Conservation (phyloP, 768 basidiomycete species). For the Hygrophoropsis aurantiaca region DNA sequence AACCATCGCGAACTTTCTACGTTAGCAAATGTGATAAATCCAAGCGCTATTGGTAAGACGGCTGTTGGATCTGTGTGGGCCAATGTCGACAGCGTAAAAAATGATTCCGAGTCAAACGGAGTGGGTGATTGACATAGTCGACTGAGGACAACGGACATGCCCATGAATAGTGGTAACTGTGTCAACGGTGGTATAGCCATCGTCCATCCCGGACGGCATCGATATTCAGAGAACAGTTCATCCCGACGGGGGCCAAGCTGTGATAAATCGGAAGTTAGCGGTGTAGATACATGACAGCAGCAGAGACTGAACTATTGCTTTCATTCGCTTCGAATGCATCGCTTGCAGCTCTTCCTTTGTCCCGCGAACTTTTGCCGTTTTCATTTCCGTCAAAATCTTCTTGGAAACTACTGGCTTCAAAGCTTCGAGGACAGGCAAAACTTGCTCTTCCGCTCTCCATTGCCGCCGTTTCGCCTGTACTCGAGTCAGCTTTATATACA, state of each 20-base stretch:
- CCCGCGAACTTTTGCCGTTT: conserved; percentile 50
- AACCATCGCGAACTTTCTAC: conserved; percentile 80
- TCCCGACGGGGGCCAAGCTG: conserved; percentile 57
- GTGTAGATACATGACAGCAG: not conserved
- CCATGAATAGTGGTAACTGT: conserved; percentile 73
- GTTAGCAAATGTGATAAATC: conserved; percentile 74
- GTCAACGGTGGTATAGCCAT: conserved; percentile 60
- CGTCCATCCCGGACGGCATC: conserved; percentile 56
- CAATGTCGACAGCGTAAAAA: conserved; percentile 70
- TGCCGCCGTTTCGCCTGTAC: conserved; percentile 60
- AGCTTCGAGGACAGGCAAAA: conserved; percentile 54
- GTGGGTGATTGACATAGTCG: conserved; percentile 56
- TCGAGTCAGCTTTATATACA: conserved; percentile 11
- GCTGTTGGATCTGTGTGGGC: conserved; percentile 71
- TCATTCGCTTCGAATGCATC: conserved; percentile 47
- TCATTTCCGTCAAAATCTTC: conserved; percentile 48
- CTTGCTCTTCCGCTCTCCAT: conserved; percentile 58
- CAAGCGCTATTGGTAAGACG: conserved; percentile 67
- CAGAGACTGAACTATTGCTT: conserved; percentile 42
- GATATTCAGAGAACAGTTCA: conserved; percentile 58
- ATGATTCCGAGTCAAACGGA: conserved; percentile 75
- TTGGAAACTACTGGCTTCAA: conserved; percentile 42
- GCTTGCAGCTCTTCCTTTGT: conserved; percentile 51
- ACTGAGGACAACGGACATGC: conserved; percentile 58
- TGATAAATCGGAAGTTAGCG: conserved; percentile 4